A percentile compares a stretch with the other conserved stretches of the same genome.
Evolutionary conservation across 2,329 filamentous ascomycete species (phyloP).

Genomic region (Fusarium tuaranense): DNA sequence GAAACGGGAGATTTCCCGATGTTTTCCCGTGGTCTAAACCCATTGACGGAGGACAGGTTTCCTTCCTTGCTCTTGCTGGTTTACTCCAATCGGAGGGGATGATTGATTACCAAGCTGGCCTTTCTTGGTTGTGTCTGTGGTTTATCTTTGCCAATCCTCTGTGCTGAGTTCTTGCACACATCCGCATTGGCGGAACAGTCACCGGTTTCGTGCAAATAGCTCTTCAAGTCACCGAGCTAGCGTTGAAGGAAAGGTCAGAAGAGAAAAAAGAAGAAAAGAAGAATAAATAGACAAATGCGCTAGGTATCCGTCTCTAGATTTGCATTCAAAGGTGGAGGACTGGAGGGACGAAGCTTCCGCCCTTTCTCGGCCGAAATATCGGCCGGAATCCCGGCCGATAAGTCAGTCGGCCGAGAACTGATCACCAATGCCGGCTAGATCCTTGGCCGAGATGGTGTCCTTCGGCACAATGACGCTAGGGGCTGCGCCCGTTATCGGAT

Average conservation of each 20-base stretch:
- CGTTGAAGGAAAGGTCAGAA: background rate
- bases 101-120: too few species aligned
- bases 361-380: background rate
- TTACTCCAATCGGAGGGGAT: too few species aligned
- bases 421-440: background rate
- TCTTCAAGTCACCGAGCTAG: background rate
- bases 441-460: background rate
- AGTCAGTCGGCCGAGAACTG: background rate
- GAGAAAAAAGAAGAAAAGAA: background rate
- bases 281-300: background rate
- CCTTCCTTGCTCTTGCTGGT: too few species aligned
- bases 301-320: background rate
- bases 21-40: too few species aligned
- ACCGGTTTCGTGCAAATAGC: background rate
- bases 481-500: background rate
- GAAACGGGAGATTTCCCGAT: too few species aligned
- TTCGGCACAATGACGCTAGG: background rate
- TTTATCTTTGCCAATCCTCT: too few species aligned
- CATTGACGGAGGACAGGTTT: too few species aligned
- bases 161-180: background rate
- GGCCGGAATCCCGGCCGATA: background rate
- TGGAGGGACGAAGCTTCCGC: background rate
- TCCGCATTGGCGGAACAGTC: background rate
- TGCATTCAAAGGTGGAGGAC: background rate
- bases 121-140: too few species aligned